Base-by-base conservation (phyloP, 176 grass and related monocot species). In the Eragrostis curvula region DNA sequence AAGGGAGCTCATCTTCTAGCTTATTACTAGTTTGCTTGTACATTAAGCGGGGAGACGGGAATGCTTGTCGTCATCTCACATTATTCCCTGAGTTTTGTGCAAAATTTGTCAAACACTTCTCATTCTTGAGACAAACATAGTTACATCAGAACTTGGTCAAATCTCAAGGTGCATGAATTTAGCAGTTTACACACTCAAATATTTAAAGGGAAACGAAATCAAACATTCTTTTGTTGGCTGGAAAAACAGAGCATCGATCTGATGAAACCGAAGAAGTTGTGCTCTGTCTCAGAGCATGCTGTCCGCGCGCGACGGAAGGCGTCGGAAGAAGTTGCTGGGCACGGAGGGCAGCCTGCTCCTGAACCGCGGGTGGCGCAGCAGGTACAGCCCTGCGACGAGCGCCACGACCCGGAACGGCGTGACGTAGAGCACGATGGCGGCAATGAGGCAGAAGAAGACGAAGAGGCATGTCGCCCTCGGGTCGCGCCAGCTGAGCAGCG, bases 301-400 rank as follows among this genome's bases (percentile, higher is more conserved):
- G 79, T 97, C 94, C 0, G 86, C 85, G 45, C 92, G 88, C 25
- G 94, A 93, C 42, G 95, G 92, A 73, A 97, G 80, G 10, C 95
- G 84, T 5, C 95, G 82, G 86, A 97, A 92, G 92, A 97, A 97
- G 76, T 94, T 94, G 74, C 91, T 88, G 0, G 92, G 92, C 84
- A 97, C 90, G 9, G 95, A 25, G 0, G 95, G 95, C 47, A 94
- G 83, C 86, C 62, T 85, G 90, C 77, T 92, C 44, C 95, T 74
- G 84, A 97, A 97, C 28, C 95, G 80, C 5, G 95, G 95, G 84
- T 97, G 95, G 2, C 95, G 85, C 53, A 97, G 87, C 62, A 92
- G 28, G 79, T 87, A 94, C 0, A 97, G 86, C 14, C 95, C 95
- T 12, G 84, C 72, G 21, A 94, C 78, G 41, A 97, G 90, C 44